Conservation (phyloP, 2,329 filamentous ascomycete species). For the Thelonectria discophora region DNA sequence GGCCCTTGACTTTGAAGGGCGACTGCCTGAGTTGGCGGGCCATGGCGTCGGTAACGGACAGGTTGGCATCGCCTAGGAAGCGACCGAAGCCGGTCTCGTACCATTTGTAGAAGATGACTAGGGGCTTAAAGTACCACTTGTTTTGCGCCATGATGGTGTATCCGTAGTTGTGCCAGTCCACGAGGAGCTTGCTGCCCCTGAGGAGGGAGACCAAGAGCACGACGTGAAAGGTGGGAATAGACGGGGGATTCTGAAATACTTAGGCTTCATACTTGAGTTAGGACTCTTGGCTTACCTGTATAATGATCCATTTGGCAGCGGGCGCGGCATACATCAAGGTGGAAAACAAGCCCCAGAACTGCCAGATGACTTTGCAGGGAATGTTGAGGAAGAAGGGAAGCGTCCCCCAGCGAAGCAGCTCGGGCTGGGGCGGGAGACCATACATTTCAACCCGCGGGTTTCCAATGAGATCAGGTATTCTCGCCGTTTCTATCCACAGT, state of each 20-base stretch:
- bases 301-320: slow-evolving; percentile 85
- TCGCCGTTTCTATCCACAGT: slow-evolving; percentile 71
- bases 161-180: slow-evolving; percentile 99
- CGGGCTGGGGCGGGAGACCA: slow-evolving; percentile 73
- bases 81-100: slow-evolving; percentile 81
- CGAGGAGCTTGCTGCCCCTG: slow-evolving; percentile 82
- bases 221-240: slow-evolving; percentile 87
- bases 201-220: slow-evolving; percentile 77
- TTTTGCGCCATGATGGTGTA: slow-evolving; percentile 85
- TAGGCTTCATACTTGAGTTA: neutral
- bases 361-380: slow-evolving; percentile 86
- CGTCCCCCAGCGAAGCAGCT: slow-evolving; percentile 71
- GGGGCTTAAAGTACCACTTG: slow-evolving; percentile 66
- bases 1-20: slow-evolving; percentile 71
- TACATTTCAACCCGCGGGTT: slow-evolving; percentile 76
- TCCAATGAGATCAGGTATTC: slow-evolving; percentile 78
- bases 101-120: slow-evolving; percentile 78
- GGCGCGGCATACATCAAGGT: slow-evolving; percentile 77
- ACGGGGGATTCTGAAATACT: slow-evolving; percentile 80
- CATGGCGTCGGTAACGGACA: slow-evolving; percentile 94
- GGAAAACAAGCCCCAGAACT: slow-evolving; percentile 75
- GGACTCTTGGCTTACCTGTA: slow-evolving; percentile 64
- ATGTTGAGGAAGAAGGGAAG: slow-evolving; percentile 81
- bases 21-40: slow-evolving; percentile 69
- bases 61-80: slow-evolving; percentile 73